Evolutionary conservation across 148 eudicot species (phyloP).

Genomic region (Pouteria glomerata): DNA sequence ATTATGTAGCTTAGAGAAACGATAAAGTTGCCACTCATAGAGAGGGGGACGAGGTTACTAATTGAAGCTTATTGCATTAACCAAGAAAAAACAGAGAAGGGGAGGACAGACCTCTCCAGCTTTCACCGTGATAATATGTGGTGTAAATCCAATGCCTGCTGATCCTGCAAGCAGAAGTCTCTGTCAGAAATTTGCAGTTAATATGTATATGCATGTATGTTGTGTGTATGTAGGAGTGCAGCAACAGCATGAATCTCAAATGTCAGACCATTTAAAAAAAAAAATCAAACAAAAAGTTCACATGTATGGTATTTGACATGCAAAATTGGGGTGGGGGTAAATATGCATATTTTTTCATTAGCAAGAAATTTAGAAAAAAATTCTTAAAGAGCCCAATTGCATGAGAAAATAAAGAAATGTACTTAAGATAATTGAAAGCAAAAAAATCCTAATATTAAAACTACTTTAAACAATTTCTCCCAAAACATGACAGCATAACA

Average conservation of each 20-base stretch:
- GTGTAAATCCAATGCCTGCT: slow-evolving; percentile 48
- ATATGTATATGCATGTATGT: neutral
- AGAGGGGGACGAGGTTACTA: too few relatives aligned
- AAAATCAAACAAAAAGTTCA: neutral
- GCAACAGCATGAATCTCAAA: neutral
- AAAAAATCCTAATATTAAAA: neutral
- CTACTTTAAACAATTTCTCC: neutral
- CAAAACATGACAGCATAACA: neutral
- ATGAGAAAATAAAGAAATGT: neutral
- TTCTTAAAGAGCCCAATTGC: neutral
- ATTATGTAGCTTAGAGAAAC: neutral
- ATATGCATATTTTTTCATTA: neutral
- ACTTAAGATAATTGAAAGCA: neutral
- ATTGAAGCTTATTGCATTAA: neutral
- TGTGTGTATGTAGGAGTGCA: neutral
- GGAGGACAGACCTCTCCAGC: slow-evolving; percentile 44
- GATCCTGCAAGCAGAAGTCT: slow-evolving; percentile 32
- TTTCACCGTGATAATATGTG: slow-evolving; percentile 40
- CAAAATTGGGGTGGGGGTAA: too few relatives aligned
- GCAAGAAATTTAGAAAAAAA: neutral
- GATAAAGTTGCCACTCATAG: neutral
- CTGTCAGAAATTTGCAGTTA: neutral
- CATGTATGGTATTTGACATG: neutral
- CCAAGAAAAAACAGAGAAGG: neutral
- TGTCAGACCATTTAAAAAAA: neutral